These are phyloP conservation scores for Tetragonia tetragonoides DNA, from an alignment of 148 eudicot species.

Conservation along the genomic window DNA sequence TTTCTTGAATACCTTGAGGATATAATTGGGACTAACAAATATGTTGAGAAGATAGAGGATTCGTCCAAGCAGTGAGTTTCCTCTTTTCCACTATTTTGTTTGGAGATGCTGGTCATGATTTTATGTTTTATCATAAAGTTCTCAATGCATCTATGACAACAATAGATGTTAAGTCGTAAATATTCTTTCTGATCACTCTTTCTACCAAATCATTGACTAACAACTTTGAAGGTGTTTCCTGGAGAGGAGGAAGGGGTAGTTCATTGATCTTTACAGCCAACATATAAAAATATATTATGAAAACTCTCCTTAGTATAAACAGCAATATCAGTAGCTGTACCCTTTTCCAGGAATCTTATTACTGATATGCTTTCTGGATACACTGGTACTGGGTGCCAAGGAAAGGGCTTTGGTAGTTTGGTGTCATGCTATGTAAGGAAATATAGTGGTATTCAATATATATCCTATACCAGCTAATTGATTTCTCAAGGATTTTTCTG, in stretches of 20 bases:
- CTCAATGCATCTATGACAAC: neutral
- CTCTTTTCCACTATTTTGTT: neutral
- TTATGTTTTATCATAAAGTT: neutral
- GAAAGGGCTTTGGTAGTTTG: neutral
- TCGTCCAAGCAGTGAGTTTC: slow-evolving; percentile 73
- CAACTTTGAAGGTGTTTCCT: neutral
- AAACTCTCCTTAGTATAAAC: neutral
- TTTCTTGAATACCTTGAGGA: slow-evolving; percentile 88
- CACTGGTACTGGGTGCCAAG: neutral
- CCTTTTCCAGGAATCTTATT: neutral
- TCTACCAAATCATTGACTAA: neutral
- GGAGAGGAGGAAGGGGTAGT: neutral
- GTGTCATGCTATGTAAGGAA: neutral
- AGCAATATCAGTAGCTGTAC: neutral
- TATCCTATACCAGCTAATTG: neutral
- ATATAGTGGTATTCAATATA: neutral
- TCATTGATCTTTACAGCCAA: neutral
- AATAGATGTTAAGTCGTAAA: neutral
- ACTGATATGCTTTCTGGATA: neutral
- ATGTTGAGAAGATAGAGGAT: slow-evolving; percentile 91
- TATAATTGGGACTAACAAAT: slow-evolving; percentile 73
- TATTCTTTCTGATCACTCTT: neutral
- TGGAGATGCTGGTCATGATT: neutral
- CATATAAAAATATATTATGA: neutral
- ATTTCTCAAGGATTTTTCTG: neutral